A percentile compares a stretch with the other conserved stretches of the same genome.
phyloP scores from a whole-genome alignment of 495 filamentous ascomycete genomes.

The Daldinia bambusicola region DNA sequence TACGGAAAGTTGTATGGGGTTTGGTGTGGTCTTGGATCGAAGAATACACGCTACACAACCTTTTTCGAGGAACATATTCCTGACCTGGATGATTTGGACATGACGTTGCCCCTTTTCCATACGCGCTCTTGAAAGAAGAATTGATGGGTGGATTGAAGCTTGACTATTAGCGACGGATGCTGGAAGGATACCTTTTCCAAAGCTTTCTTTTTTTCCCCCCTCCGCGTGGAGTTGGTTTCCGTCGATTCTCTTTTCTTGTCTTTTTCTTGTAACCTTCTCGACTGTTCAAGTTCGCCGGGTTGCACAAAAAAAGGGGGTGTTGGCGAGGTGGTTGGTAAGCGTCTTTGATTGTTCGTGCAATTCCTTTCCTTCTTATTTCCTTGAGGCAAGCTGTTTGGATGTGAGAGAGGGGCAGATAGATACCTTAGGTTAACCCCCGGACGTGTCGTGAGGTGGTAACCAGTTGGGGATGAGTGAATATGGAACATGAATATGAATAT shows the following conservation, averaged over 20 bases:
- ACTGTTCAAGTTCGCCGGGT: not conserved
- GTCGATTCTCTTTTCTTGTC: not conserved
- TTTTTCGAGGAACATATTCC: not conserved
- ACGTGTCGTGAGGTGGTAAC: no score
- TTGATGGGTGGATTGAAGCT: not conserved
- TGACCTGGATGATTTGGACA: not conserved
- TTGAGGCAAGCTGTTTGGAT: not conserved
- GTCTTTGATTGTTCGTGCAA: not conserved
- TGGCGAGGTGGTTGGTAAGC: not conserved
- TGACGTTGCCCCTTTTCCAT: not conserved
- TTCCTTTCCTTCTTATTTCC: not conserved
- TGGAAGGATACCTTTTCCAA: slow-evolving; percentile 19
- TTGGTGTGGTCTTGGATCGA: not conserved
- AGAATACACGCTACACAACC: not conserved
- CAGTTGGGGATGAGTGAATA: not conserved
- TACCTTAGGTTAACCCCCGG: not conserved
- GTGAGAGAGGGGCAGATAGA: not conserved
- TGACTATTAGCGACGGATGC: slow-evolving; percentile 7
- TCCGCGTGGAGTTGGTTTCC: slow-evolving; percentile 25
- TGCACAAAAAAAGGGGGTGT: not conserved
- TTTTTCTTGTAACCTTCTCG: not conserved
- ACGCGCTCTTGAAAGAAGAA: not conserved
- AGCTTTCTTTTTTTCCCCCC: not conserved
- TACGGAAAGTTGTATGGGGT: not conserved
- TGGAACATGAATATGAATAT: slow-evolving; percentile 1